Percentiles rank a stretch among this genome's conserved stretches.
These are phyloP conservation scores for Leishmania arabica DNA, from an alignment of 208 protist species.

Conservation along the genomic window DNA sequence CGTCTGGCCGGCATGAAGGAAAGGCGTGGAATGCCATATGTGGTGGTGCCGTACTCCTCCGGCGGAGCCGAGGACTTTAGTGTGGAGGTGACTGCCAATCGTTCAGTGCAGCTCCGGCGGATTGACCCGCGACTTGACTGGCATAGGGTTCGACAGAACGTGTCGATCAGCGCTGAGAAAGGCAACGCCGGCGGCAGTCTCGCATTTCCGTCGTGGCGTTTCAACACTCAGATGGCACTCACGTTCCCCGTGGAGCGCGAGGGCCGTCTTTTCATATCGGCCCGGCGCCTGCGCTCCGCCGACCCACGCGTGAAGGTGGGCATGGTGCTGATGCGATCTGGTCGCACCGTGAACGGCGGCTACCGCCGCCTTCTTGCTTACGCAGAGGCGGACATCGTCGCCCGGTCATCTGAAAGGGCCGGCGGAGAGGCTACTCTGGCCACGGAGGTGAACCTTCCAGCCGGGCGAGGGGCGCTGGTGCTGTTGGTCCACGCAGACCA, in stretches of 20 bases:
- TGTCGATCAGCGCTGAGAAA: conserved; percentile 43
- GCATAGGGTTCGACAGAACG: conserved; percentile 37
- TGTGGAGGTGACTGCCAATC: conserved; percentile 67
- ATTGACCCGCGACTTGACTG: conserved; percentile 81
- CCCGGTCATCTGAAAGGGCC: conserved; percentile 36
- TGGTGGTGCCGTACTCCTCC: conserved; percentile 76
- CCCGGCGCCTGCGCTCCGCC: conserved; percentile 42
- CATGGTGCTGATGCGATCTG: conserved; percentile 61
- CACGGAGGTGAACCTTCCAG: conserved; percentile 42
- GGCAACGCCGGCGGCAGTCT: conserved; percentile 76
- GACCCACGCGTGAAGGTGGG: conserved; percentile 59
- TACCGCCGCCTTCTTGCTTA: conserved; percentile 62
- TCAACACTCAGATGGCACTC: conserved; percentile 82
- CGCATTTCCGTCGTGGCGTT: conserved; percentile 83
- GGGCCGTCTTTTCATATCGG: conserved; percentile 64
- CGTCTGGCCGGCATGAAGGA: conserved; percentile 71
- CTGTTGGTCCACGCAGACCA: conserved; percentile 72
- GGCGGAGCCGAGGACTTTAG: conserved; percentile 37
- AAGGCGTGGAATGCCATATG: conserved; percentile 85
- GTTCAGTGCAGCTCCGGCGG: conserved; percentile 45
- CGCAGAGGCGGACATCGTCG: conserved; percentile 55
- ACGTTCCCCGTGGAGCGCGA: conserved; percentile 73
- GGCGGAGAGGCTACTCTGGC: conserved; percentile 44
- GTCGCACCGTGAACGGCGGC: conserved; percentile 40
- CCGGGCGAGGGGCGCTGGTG: conserved; percentile 47